These are phyloP conservation scores for Austroboletus novae-zelandiae DNA, from an alignment of 1,284 basidiomycete species.

Conservation along the genomic window DNA sequence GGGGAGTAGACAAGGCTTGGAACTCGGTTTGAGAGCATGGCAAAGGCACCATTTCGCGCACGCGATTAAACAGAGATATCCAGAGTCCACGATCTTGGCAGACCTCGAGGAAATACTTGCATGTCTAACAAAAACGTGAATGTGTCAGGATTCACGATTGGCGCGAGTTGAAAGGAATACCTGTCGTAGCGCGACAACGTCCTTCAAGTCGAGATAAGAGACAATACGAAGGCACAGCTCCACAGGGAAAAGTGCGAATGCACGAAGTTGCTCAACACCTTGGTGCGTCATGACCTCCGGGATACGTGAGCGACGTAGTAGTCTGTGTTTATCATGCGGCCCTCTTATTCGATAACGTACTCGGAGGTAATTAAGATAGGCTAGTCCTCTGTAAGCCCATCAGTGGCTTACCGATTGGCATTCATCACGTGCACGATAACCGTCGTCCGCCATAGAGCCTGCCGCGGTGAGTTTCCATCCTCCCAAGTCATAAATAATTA, in stretches of 20 bases:
- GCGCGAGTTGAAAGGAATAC: background rate
- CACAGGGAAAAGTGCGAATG: background rate
- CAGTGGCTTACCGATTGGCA: too few relatives aligned
- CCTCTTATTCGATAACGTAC: too few relatives aligned
- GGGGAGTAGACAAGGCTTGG: background rate
- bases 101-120: background rate
- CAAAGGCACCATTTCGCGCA: background rate
- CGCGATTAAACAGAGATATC: background rate
- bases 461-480: too few relatives aligned
- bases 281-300: background rate
- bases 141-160: background rate
- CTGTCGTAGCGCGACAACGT: background rate
- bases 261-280: background rate
- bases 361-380: too few relatives aligned
- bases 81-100: background rate
- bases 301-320: too few relatives aligned
- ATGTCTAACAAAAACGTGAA: background rate
- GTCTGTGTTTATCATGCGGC: too few relatives aligned
- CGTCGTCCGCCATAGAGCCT: too few relatives aligned
- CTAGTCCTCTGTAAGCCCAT: too few relatives aligned
- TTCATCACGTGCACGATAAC: too few relatives aligned
- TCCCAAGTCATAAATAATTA: too few relatives aligned
- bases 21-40: background rate
- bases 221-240: background rate
- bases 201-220: background rate